Evolutionary conservation across 352 stramenopile genomes (phyloP).

Genomic region (Globisporangium spinosum): DNA sequence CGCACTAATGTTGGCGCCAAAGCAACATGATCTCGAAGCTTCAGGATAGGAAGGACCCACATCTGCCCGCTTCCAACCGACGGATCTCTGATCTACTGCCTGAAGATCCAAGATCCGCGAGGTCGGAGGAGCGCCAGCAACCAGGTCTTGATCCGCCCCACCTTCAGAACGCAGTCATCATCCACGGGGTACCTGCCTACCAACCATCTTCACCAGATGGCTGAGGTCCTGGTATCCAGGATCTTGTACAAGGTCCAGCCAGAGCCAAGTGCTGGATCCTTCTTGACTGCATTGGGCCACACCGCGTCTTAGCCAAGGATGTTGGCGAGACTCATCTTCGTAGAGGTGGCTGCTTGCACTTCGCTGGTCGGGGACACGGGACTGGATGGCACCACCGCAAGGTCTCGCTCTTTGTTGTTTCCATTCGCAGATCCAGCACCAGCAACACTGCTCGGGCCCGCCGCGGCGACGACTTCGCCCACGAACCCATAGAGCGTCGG

Average conservation of each 20-base stretch:
- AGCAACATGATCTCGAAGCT: neutral
- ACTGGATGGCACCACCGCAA: neutral
- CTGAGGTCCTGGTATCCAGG: neutral
- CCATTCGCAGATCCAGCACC: neutral
- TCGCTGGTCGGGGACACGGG: neutral
- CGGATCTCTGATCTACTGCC: neutral
- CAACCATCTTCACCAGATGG: neutral
- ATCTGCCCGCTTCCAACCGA: neutral
- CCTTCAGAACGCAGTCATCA: neutral
- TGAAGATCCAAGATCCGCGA: neutral
- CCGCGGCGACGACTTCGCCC: conserved; percentile 1
- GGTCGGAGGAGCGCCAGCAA: neutral
- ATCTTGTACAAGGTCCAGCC: neutral
- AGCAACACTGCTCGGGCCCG: neutral
- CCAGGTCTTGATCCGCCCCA: neutral
- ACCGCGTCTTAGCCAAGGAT: conserved; percentile 10
- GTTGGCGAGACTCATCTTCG: conserved; percentile 15
- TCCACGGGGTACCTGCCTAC: no score
- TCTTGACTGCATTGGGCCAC: neutral
- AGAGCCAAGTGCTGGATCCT: neutral
- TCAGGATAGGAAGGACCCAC: neutral
- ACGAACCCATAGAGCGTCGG: conserved; percentile 14
- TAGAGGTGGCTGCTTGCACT: neutral
- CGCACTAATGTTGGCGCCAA: neutral
- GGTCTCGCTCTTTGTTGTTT: neutral